Conservation (phyloP, 169 alveolate species). For the Amoebophrya sp. region DNA sequence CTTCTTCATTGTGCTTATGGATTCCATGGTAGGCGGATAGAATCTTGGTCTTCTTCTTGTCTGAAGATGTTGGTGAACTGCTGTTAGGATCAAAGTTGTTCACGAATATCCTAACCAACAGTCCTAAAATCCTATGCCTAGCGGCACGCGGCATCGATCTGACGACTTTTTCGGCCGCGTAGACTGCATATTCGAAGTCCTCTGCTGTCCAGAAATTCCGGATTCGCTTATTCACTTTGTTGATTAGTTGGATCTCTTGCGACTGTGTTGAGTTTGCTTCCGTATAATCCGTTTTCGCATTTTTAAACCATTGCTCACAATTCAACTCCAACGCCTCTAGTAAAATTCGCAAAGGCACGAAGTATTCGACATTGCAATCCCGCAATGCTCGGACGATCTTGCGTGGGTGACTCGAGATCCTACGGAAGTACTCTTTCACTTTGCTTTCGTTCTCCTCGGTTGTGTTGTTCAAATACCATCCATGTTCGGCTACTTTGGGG, state of each 20-base stretch:
- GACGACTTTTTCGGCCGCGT: neutral
- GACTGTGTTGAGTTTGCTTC: neutral
- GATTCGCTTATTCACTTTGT: neutral
- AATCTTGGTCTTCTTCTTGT: no score
- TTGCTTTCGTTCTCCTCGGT: neutral
- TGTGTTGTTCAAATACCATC: neutral
- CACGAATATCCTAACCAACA: neutral
- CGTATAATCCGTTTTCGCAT: no score
- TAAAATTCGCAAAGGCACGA: neutral
- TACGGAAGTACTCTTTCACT: neutral
- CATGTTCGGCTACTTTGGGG: neutral
- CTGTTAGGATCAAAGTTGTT: neutral
- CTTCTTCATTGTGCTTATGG: neutral
- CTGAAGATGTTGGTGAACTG: no score
- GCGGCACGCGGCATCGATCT: constrained; percentile 21
- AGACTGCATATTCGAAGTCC: neutral
- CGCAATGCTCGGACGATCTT: neutral
- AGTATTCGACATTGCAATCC: neutral
- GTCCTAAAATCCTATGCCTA: neutral
- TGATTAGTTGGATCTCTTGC: neutral
- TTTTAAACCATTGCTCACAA: neutral
- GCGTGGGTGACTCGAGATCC: neutral
- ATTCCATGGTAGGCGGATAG: neutral
- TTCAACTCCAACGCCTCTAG: neutral
- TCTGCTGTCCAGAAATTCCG: neutral